These are phyloP conservation scores for Cnidoscolus chayamansa DNA, from an alignment of 441 rosid genomes.

Conservation along the genomic window DNA sequence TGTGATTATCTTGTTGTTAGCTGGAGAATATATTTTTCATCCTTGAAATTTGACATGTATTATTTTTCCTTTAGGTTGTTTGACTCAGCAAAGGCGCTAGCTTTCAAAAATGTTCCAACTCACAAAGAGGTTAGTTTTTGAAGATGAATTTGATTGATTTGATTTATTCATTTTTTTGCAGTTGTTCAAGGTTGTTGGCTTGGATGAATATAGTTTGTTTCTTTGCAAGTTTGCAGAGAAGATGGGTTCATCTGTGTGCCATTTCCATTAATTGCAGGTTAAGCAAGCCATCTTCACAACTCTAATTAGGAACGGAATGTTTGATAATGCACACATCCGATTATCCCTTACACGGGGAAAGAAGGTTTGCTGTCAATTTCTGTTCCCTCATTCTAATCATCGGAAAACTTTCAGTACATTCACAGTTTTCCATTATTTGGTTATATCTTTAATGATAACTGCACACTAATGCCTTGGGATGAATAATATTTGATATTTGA, in stretches of 20 bases:
- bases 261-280: conserved; percentile 37
- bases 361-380: conserved; percentile 45
- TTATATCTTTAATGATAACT: not conserved
- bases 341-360: conserved; percentile 83
- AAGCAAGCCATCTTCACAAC: conserved; percentile 80
- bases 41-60: conserved; percentile 7
- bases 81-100: conserved; percentile 90
- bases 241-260: conserved; percentile 18
- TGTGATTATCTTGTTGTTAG: not conserved
- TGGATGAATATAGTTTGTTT: not conserved
- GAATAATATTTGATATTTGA: not conserved
- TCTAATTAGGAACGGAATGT: conserved; percentile 77
- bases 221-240: not conserved
- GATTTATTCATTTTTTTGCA: not conserved
- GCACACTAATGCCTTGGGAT: not conserved
- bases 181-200: not conserved
- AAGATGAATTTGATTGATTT: conserved; percentile 7
- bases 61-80: conserved; percentile 46
- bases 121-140: conserved; percentile 53
- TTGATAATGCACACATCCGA: conserved; percentile 80
- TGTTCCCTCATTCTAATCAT: not conserved
- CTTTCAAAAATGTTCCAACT: conserved; percentile 76
- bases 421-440: not conserved
- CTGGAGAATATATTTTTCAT: not conserved
- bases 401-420: not conserved